Conservation (phyloP, 2,329 filamentous ascomycete genomes). For the Geosmithia flava region DNA sequence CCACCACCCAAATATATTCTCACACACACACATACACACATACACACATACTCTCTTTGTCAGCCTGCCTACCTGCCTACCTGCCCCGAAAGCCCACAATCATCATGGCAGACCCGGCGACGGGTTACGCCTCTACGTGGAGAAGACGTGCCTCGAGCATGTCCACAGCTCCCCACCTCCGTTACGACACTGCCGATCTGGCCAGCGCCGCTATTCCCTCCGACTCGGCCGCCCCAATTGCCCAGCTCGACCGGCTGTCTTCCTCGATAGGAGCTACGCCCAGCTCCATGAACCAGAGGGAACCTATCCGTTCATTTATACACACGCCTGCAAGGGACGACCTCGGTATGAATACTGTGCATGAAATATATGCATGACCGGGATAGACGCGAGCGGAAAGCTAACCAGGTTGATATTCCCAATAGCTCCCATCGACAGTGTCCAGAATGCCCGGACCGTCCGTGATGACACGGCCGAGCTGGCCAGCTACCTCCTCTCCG, state of each 20-base stretch:
- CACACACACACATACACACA: too few species aligned
- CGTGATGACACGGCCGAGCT: slow-evolving; percentile 81
- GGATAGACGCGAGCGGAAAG: not conserved
- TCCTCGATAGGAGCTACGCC: slow-evolving; percentile 22
- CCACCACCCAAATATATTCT: too few species aligned
- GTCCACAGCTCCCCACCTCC: slow-evolving; percentile 16
- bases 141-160: slow-evolving; percentile 27
- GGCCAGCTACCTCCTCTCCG: slow-evolving; percentile 67
- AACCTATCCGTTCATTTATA: slow-evolving; percentile 61
- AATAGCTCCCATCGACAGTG: slow-evolving; percentile 48
- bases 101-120: not conserved
- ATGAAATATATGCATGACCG: not conserved
- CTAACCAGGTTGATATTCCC: not conserved
- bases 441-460: slow-evolving; percentile 65
- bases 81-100: too few species aligned
- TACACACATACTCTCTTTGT: too few species aligned
- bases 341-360: slow-evolving; percentile 30
- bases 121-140: slow-evolving; percentile 24
- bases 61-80: too few species aligned
- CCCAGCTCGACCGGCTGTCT: slow-evolving; percentile 18
- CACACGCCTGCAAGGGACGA: slow-evolving; percentile 51
- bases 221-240: slow-evolving; percentile 4
- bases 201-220: slow-evolving; percentile 9
- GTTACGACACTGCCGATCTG: slow-evolving; percentile 9
- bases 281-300: slow-evolving; percentile 29